Conservation (phyloP, 352 stramenopile species). For the Nannochloropsis limnetica region DNA sequence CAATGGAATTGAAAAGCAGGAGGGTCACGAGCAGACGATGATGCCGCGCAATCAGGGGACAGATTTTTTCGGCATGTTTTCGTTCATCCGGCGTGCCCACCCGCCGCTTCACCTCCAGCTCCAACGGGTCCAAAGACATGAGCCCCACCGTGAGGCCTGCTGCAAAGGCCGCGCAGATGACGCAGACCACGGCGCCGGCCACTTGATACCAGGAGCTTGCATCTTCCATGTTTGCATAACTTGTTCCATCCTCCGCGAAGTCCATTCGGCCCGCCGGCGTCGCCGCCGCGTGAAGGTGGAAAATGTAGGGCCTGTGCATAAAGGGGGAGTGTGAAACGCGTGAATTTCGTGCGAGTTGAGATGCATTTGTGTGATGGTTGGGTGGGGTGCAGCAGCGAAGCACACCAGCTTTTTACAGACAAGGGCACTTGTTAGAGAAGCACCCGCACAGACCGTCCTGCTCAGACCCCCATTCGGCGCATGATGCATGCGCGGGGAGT, state of each 20-base stretch:
- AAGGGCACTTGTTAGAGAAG: neutral
- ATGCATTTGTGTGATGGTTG: neutral
- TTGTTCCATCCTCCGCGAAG: neutral
- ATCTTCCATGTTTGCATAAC: neutral
- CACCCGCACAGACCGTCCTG: neutral
- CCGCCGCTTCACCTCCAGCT: conserved; percentile 51
- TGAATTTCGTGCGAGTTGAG: neutral
- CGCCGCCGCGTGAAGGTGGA: neutral
- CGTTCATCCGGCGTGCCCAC: conserved; percentile 64
- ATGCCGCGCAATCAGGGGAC: conserved; percentile 75
- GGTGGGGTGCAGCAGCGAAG: neutral
- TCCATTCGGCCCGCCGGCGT: neutral
- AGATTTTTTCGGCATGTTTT: conserved; percentile 61
- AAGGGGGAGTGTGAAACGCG: neutral
- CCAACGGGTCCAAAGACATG: conserved; percentile 52
- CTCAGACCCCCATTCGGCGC: neutral
- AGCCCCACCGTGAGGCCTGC: conserved; percentile 66
- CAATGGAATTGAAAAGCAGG: conserved; percentile 80
- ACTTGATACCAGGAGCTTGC: conserved; percentile 45
- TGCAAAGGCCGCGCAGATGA: conserved; percentile 57
- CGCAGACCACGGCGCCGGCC: conserved; percentile 52
- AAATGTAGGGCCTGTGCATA: neutral
- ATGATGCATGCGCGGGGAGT: neutral
- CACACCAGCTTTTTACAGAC: neutral
- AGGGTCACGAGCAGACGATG: conserved; percentile 86